Conservation (phyloP, 1,139 yeast species). For the Debaryomycetaceae sp. region DNA sequence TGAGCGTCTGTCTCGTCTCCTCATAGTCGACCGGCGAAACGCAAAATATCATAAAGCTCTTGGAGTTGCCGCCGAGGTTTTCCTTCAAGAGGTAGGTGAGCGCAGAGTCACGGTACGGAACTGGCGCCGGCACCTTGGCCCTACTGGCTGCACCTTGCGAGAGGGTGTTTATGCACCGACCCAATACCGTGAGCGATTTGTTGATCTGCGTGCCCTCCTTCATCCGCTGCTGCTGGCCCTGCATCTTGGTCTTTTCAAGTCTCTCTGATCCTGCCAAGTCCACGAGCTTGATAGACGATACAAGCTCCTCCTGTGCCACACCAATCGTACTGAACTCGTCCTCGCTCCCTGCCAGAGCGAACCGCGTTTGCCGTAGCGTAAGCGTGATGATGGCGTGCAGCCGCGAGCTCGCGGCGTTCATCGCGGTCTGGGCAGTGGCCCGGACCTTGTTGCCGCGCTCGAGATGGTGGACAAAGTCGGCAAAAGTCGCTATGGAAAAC, state of each 20-base stretch:
- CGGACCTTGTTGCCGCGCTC: constrained; percentile 49
- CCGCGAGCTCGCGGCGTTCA: constrained; percentile 69
- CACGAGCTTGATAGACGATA: constrained; percentile 62
- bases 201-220: constrained; percentile 87
- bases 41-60: constrained; percentile 89
- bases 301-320: constrained; percentile 42
- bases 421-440: constrained; percentile 72
- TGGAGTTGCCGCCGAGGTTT: constrained; percentile 77
- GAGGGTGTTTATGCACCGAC: constrained; percentile 80
- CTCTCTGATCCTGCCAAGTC: constrained; percentile 91
- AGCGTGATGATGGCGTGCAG: constrained; percentile 67
- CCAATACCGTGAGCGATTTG: constrained; percentile 76
- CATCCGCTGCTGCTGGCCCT: constrained; percentile 62
- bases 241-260: constrained; percentile 60
- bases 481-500: constrained; percentile 47
- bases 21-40: constrained; percentile 77
- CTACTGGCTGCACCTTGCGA: constrained; percentile 30
- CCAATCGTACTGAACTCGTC: constrained; percentile 29
- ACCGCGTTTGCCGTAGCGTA: constrained; percentile 44
- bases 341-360: constrained; percentile 36
- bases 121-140: constrained; percentile 31
- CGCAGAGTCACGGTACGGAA: constrained; percentile 47
- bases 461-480: constrained; percentile 42
- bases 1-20: constrained; percentile 60
- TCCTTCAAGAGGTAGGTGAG: constrained; percentile 76